Evolutionary conservation across 169 alveolate species (phyloP).

Genomic region (Theileria orientalis): DNA sequence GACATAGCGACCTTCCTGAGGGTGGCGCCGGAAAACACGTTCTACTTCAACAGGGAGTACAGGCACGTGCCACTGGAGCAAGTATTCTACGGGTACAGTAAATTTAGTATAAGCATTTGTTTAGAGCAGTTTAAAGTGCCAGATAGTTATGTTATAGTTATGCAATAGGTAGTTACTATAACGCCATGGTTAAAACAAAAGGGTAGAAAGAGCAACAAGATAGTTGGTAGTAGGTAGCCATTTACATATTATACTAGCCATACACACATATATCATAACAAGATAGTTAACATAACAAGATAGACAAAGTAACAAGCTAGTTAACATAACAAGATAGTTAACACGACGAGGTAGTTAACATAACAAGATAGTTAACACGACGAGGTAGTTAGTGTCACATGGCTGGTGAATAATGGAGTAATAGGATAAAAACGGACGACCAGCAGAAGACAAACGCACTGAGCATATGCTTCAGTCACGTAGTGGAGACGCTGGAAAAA

Average conservation of each 20-base stretch:
- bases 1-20: conserved; percentile 98
- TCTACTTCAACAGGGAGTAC: conserved; percentile 92
- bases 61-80: conserved; percentile 97
- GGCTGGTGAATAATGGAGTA: neutral
- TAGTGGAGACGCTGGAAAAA: conserved; percentile 58
- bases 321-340: no score
- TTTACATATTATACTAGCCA: no score
- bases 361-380: no score
- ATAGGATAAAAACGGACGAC: conserved; percentile 10
- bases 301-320: no score
- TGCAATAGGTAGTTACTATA: no score
- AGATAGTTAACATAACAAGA: no score
- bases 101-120: conserved; percentile 89
- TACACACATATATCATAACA: no score
- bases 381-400: no score
- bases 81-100: conserved; percentile 91
- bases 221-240: no score
- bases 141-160: conserved; percentile 20
- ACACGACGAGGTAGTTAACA: no score
- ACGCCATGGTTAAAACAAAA: no score
- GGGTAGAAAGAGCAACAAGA: no score
- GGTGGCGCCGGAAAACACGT: conserved; percentile 90
- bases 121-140: conserved; percentile 89
- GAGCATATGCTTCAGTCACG: conserved; percentile 57
- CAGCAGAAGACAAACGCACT: conserved; percentile 10